phyloP scores from a whole-genome alignment of 768 basidiomycete species.

The Lactarius evosmus region DNA sequence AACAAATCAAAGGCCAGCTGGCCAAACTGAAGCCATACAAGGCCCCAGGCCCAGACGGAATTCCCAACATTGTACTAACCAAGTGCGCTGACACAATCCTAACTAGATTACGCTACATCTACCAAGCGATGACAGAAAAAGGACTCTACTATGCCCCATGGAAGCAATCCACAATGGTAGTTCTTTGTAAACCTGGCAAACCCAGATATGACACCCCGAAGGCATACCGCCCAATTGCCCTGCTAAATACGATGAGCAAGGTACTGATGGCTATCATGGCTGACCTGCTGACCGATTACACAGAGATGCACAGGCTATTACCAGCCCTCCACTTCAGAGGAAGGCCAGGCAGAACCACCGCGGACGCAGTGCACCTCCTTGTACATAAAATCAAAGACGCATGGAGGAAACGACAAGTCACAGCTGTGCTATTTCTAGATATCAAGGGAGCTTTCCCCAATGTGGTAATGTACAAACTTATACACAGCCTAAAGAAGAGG shows the following conservation, averaged over 20 bases:
- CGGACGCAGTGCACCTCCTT: conserved; percentile 33
- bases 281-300: no score
- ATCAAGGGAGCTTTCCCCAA: conserved; percentile 38
- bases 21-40: conserved; percentile 38
- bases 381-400: conserved; percentile 29
- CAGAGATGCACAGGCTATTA: conserved; percentile 22
- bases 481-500: conserved; percentile 35
- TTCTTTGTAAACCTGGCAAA: no score
- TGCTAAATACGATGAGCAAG: no score
- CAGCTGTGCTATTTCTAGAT: conserved; percentile 16
- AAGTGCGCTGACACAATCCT: conserved; percentile 31
- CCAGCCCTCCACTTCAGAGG: conserved; percentile 30
- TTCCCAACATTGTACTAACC: conserved; percentile 37
- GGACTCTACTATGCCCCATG: not conserved
- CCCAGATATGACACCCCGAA: not conserved
- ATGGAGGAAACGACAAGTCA: conserved; percentile 27
- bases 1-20: conserved; percentile 34
- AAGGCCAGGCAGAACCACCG: no score
- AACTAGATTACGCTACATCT: conserved; percentile 29
- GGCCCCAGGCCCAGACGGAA: conserved; percentile 34
- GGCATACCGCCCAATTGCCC: not conserved
- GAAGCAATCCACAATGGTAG: not conserved
- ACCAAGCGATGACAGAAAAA: not conserved
- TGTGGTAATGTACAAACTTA: conserved; percentile 33
- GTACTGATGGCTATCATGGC: no score